Base-by-base conservation (phyloP, 176 grass and related monocot species). In the Saccharum spontaneum region DNA sequence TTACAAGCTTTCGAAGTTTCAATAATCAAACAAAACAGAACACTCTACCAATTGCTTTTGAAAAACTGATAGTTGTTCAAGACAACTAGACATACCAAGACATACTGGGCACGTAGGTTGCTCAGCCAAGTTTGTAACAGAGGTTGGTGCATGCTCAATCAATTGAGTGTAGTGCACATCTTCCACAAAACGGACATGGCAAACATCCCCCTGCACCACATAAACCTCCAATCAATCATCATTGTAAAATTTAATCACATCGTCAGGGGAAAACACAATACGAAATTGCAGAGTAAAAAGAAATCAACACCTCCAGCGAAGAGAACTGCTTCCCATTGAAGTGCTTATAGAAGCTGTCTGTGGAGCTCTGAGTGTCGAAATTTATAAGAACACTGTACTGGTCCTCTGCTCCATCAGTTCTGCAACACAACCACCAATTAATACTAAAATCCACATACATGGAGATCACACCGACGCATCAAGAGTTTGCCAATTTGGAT, bases 311-410 rank as follows among this genome's bases (percentile, higher is more conserved):
- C 97, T 99, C 91, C 52, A 99, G 73, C 6, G 97, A 99, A 11
- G 93, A 94, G 81, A 99, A 99, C n/a, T 36, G 54, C 81, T 85
- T 94, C 67, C 88, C 77, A 45, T 94, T 94, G 76, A 94, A 99
- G 82, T 91, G 83, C 71, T 89, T 87, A 61, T 92, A 99, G 75
- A 96, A 96, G 73, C 80, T 88, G 69, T 99, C 97, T 3, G 90
- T 89, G 43, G 79, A 99, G 41, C 54, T 92, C 89, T 96, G 91
- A 17, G 79, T 78, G 66, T 96, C 84, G 3, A 99, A 99, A 40
- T 76, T 96, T 87, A 99, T 99, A 77, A 99, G 83, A 70, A 94
- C 90, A 2, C 88, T 92, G 85, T 96, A 99, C 68, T 92, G 89
- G 69, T 99, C 97, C 67, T 94, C 93, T 26, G 86, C 82, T 48